Evolutionary conservation across 345 rosid species (phyloP).

Genomic region (Salix koriyanagi): DNA sequence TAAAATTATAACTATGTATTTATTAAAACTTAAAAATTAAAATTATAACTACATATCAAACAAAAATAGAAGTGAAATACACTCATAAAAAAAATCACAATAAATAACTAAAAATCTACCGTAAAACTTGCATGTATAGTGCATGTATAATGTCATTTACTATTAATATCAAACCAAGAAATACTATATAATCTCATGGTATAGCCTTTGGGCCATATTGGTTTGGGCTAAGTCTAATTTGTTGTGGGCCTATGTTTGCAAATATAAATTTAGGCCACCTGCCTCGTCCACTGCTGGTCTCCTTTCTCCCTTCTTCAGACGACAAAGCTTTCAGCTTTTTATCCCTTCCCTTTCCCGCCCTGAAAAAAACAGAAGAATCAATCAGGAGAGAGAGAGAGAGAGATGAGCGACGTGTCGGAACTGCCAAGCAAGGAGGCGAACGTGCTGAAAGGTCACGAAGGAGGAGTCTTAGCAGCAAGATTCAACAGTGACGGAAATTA

Average conservation of each 20-base stretch:
- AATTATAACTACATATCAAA: neutral
- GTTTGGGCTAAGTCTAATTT: neutral
- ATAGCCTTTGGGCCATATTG: neutral
- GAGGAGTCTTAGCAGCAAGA: slow-evolving; percentile 31
- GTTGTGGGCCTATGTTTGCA: neutral
- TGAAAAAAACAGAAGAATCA: neutral
- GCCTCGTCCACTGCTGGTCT: neutral
- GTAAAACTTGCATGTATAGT: neutral
- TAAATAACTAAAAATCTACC: neutral
- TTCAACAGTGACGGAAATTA: slow-evolving; percentile 92
- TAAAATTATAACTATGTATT: too few species aligned
- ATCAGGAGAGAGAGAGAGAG: neutral
- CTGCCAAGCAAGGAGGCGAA: slow-evolving; percentile 10
- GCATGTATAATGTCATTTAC: neutral
- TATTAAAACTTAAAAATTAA: too few species aligned
- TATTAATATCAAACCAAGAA: neutral
- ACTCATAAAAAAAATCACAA: too few species aligned
- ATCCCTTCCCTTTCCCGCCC: neutral
- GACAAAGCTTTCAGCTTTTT: neutral
- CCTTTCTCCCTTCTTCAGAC: neutral
- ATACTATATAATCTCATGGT: neutral
- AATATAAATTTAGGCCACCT: neutral
- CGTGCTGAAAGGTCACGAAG: slow-evolving; percentile 17
- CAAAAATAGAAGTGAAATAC: too few species aligned
- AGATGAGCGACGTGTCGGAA: slow-evolving; percentile 7